Evolutionary conservation across 1,284 basidiomycete genomes (phyloP).

Genomic region (Volvariella surrecta): DNA sequence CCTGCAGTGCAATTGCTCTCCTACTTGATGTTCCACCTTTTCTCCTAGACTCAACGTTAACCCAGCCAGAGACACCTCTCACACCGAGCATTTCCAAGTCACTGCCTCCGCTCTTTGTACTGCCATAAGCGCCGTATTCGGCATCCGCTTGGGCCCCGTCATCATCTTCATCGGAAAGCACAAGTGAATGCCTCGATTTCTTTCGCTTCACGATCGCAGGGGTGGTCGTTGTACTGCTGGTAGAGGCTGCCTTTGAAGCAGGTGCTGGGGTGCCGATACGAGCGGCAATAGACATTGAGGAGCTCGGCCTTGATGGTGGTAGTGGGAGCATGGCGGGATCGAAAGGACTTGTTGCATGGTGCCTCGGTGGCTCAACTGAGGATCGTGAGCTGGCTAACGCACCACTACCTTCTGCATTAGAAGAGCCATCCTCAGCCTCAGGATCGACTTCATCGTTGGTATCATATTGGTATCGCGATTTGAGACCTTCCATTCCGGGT

Average conservation of each 20-base stretch:
- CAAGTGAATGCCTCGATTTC: constrained; percentile 38
- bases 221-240: too few relatives aligned
- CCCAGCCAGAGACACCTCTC: constrained; percentile 9
- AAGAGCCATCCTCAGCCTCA: neutral
- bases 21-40: constrained; percentile 21
- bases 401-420: neutral
- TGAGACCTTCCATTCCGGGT: constrained; percentile 15
- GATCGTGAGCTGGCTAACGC: neutral
- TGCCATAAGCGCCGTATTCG: constrained; percentile 34
- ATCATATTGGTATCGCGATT: constrained; percentile 10
- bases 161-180: constrained; percentile 41
- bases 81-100: neutral
- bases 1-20: constrained; percentile 14
- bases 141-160: constrained; percentile 60
- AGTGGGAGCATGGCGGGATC: constrained; percentile 26
- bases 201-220: constrained; percentile 33
- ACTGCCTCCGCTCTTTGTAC: too few relatives aligned
- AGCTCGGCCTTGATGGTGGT: constrained; percentile 22
- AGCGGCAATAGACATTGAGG: constrained; percentile 14
- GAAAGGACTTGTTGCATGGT: constrained; percentile 14
- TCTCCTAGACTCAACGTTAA: constrained; percentile 51
- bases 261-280: constrained; percentile 21
- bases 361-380: neutral
- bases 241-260: constrained; percentile 10
- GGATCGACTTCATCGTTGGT: constrained; percentile 1